Percentiles rank a stretch among this genome's conserved stretches.
Conservation (phyloP, 2,329 filamentous ascomycete genomes). For the Elsinoe batatas region DNA sequence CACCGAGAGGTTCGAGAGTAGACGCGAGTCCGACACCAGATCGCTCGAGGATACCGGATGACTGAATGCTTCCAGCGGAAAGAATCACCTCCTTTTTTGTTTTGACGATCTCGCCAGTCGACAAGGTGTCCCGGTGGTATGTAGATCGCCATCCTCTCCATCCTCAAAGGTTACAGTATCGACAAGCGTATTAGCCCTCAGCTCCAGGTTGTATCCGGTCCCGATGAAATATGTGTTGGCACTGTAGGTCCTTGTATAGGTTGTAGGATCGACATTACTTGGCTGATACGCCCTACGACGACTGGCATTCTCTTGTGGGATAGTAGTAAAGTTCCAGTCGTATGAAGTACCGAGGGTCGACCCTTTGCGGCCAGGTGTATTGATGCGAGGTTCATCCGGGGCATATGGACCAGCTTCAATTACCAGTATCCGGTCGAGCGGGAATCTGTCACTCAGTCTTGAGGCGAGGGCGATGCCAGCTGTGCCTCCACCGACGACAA, state of each 20-base stretch:
- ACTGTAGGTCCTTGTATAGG: slow-evolving; percentile 42
- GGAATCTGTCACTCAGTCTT: slow-evolving; percentile 21
- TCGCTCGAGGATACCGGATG: slow-evolving; percentile 47
- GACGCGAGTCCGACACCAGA: slow-evolving; percentile 44
- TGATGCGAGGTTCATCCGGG: slow-evolving; percentile 17
- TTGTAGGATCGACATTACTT: slow-evolving; percentile 38
- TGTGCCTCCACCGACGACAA: slow-evolving; percentile 23
- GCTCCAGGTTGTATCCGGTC: slow-evolving; percentile 35
- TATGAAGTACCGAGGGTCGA: slow-evolving; percentile 15
- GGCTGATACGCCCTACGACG: slow-evolving; percentile 35
- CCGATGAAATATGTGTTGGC: slow-evolving; percentile 33
- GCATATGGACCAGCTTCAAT: slow-evolving; percentile 23
- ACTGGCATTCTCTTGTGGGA: slow-evolving; percentile 16
- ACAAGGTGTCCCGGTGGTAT: slow-evolving; percentile 27
- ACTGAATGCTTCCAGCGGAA: slow-evolving; percentile 46
- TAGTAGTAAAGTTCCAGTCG: slow-evolving; percentile 20
- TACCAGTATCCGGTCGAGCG: slow-evolving; percentile 22
- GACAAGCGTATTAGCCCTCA: slow-evolving; percentile 30
- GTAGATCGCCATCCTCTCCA: not conserved
- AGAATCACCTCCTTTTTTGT: slow-evolving; percentile 45
- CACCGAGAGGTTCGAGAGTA: slow-evolving; percentile 33
- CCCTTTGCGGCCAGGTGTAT: slow-evolving; percentile 18
- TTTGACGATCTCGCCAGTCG: slow-evolving; percentile 20
- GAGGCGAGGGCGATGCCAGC: slow-evolving; percentile 24
- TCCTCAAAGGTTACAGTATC: slow-evolving; percentile 30